phyloP scores from a whole-genome alignment of 768 basidiomycete species.

The Lactarius vividus region DNA sequence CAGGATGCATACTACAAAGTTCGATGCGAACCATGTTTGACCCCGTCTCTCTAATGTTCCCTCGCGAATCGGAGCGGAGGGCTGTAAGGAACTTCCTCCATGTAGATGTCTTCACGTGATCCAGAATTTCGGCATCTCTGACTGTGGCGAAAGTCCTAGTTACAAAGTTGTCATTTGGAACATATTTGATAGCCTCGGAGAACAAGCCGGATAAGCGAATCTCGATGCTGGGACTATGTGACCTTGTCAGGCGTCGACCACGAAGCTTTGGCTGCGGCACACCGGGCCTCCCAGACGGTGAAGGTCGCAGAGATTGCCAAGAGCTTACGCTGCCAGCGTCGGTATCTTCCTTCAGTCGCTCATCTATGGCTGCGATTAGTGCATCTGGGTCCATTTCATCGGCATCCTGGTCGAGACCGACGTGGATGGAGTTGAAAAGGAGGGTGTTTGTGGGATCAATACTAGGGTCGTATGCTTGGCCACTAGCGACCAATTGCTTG shows the following conservation, averaged over 20 bases:
- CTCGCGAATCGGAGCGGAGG: conserved; percentile 78
- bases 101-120: conserved; percentile 97
- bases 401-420: conserved; percentile 80
- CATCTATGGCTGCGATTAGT: conserved; percentile 88
- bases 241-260: conserved; percentile 63
- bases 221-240: conserved; percentile 80
- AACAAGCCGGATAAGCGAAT: conserved; percentile 65
- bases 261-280: conserved; percentile 10
- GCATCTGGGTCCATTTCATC: conserved; percentile 72
- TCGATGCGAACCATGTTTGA: conserved; percentile 94
- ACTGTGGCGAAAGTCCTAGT: conserved; percentile 68
- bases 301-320: conserved; percentile 81
- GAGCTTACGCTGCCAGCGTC: conserved; percentile 81
- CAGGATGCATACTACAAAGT: conserved; percentile 69
- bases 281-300: conserved; percentile 34
- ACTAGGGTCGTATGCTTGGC: conserved; percentile 79
- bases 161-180: conserved; percentile 51
- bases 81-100: conserved; percentile 97
- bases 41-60: conserved; percentile 85
- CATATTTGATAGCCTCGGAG: conserved; percentile 66
- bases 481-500: conserved; percentile 84
- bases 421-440: conserved; percentile 92
- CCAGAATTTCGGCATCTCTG: conserved; percentile 81
- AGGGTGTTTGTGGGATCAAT: conserved; percentile 69
- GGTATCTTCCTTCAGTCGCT: conserved; percentile 74